Conservation (phyloP, 176 grass and related monocot species). For the bread wheat (Triticum aestivum) region IWGSC_CS_RefSeq_v2.1 NC_057794.1:560384821-560385320, state of each 20-base stretch:
- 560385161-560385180: neutral
- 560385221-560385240: neutral
- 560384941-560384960: neutral
- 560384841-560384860: neutral
- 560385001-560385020: neutral
- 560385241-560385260: neutral
- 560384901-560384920: neutral
- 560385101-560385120: neutral
- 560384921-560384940: neutral
- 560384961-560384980: neutral
- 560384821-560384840: neutral
- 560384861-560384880: neutral
- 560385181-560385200: neutral
- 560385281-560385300: conserved; percentile 11
- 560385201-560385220: neutral
- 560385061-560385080: neutral
- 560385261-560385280: conserved; percentile 26
- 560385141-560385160: neutral
- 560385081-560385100: neutral
- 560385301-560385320: conserved; percentile 35
- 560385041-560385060: neutral
- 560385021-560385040: neutral
- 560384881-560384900: neutral
- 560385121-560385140: neutral
- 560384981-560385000: neutral